phyloP scores from a whole-genome alignment of 441 rosid species.

The Macaranga tanarius region DNA sequence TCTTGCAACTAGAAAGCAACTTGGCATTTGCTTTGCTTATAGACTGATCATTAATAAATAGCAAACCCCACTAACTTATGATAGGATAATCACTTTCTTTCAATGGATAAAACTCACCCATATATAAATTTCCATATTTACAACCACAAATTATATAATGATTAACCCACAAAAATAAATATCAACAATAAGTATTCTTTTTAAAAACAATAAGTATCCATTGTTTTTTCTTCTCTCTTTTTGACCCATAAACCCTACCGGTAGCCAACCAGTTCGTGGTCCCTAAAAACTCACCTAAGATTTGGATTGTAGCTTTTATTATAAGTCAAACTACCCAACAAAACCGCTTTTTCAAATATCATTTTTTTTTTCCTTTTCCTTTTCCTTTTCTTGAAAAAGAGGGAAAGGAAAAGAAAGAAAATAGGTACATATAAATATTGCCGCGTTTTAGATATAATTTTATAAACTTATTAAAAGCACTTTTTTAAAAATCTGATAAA shows the following conservation, averaged over 20 bases:
- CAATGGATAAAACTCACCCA: not conserved
- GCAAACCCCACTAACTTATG: not conserved
- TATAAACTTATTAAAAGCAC: too few relatives aligned
- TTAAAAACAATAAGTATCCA: not conserved
- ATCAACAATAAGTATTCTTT: not conserved
- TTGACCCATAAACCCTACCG: too few relatives aligned
- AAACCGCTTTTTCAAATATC: not conserved
- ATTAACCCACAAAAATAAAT: too few relatives aligned
- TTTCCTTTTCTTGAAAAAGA: too few relatives aligned
- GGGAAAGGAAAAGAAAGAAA: not conserved
- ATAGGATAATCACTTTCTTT: not conserved
- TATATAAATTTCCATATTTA: not conserved
- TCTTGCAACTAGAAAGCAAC: too few relatives aligned
- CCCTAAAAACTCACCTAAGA: constrained; percentile 12
- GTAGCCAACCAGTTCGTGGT: constrained; percentile 12
- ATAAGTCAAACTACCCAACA: constrained; percentile 25
- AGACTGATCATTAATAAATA: not conserved
- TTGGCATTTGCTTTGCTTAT: not conserved
- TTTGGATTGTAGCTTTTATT: not conserved
- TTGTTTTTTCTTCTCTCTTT: not conserved
- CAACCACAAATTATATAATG: too few relatives aligned
- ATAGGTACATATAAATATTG: not conserved
- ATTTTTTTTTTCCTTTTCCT: not conserved
- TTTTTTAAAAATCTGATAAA: not conserved
- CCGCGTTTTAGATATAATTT: not conserved